A percentile compares a stretch with the other conserved stretches of the same genome.
Conservation (phyloP, 2,329 filamentous ascomycete species). For the Sporothrix globosa region DNA sequence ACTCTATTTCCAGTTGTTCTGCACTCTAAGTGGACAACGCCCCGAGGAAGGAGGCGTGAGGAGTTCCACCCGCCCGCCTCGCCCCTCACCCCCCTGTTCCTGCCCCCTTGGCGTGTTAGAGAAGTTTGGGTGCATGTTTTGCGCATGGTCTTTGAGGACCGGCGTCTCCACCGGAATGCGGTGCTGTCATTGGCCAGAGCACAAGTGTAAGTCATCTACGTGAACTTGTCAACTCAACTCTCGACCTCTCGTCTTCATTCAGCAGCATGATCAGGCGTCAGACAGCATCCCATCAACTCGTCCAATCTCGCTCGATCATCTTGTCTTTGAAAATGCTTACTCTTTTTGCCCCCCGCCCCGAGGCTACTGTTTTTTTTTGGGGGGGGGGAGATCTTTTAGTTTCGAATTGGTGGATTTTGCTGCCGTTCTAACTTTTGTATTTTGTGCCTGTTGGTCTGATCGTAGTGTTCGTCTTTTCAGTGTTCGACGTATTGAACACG, state of each 20-base stretch:
- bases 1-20: constrained; percentile 7
- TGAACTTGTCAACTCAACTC: constrained; percentile 6
- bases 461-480: not conserved
- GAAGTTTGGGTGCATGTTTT: constrained; percentile 19
- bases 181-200: constrained; percentile 16
- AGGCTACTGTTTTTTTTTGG: not conserved
- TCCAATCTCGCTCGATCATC: constrained; percentile 1
- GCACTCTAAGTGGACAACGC: not conserved
- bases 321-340: not conserved
- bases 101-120: constrained; percentile 20
- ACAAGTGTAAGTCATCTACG: constrained; percentile 4
- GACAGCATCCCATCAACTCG: not conserved
- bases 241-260: not conserved
- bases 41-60: not conserved
- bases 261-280: not conserved
- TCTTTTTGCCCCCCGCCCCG: constrained; percentile 8
- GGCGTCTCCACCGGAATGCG: constrained; percentile 1
- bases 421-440: not conserved
- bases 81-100: constrained; percentile 17
- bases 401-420: not conserved
- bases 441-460: not conserved
- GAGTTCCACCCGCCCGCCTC: not conserved
- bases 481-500: not conserved
- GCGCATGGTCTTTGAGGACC: not conserved
- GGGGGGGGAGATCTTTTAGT: no score